A percentile compares a stretch with the other conserved stretches of the same genome.
These are phyloP conservation scores for Blastobotrys peoriensis DNA, from an alignment of 805 yeast species.

Conservation along the genomic window DNA sequence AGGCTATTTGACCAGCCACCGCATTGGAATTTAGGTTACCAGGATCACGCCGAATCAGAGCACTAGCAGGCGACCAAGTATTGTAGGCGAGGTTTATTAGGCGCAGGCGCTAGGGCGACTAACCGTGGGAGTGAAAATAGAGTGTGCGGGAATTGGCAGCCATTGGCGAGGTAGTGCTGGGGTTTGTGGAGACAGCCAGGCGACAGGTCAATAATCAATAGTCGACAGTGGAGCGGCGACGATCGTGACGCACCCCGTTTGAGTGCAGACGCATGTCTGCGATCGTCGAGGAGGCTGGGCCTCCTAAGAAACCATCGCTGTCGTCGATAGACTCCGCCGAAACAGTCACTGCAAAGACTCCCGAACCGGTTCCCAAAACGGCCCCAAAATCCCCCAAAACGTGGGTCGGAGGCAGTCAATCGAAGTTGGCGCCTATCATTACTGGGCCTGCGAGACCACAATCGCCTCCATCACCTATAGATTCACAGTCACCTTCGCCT, in stretches of 20 bases:
- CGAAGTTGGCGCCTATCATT: not conserved
- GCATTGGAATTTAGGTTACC: too few relatives aligned
- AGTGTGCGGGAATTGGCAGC: too few relatives aligned
- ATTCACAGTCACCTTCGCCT: not conserved
- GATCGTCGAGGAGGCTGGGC: not conserved
- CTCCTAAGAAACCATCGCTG: not conserved
- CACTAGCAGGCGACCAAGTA: too few relatives aligned
- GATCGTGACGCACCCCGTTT: not conserved
- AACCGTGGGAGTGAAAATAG: too few relatives aligned
- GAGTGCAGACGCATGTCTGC: not conserved
- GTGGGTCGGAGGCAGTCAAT: not conserved
- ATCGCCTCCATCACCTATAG: not conserved
- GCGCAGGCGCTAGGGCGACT: too few relatives aligned
- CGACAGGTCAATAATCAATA: conserved; percentile 49
- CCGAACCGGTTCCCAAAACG: too few relatives aligned
- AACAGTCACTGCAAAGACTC: too few relatives aligned
- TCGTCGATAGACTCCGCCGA: not conserved
- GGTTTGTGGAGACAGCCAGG: conserved; percentile 48
- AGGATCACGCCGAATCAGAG: too few relatives aligned
- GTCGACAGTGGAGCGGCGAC: conserved; percentile 46
- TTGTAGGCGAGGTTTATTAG: too few relatives aligned
- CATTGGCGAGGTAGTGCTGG: too few relatives aligned
- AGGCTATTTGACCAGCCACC: too few relatives aligned
- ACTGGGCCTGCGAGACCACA: too few relatives aligned
- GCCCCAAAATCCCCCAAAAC: not conserved